Base-by-base conservation (phyloP, 2,329 filamentous ascomycete species). In the Claviceps arundinis region DNA sequence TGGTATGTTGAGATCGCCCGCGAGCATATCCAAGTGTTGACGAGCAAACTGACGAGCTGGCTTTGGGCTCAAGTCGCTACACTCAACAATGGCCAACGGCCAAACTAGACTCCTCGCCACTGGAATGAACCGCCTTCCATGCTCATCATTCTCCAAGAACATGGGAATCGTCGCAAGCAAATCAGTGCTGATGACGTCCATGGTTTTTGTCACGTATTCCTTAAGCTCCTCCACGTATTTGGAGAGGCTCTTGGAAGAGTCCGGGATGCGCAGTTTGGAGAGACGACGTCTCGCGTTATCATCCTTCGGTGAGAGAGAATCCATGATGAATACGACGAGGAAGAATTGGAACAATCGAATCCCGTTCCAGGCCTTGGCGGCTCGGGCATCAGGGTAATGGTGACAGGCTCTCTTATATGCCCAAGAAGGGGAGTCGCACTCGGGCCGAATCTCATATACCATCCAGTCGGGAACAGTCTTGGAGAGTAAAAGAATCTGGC, bases 91-190 rank as follows among this genome's bases (percentile, higher is more conserved):
- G 2, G 51, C 52, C 43, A 62, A 49, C 5, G 61, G 60, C 61
- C 60, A 62, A 24, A 56, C 55, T 4, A 62, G 51, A 19, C 55
- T 58, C 38, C 60, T 56, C 1, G 55, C 60, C 3, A 58, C 24
- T n/a, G 60, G 50, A 8, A 52, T 48, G 42, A 62, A 62, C 4
- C 54, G 56, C 8, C 48, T 46, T 34, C 40, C 54, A 14, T 38
- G 13, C 1, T 34, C 43, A n/a, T 50, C 43, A 4, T 30, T 38
- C 24, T 56, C 58, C 22, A 56, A 38, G 48, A 58, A 62, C 34
- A 22, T 49, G 16, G 54, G 57, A 11, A 56, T 52, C 19, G 56
- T 60, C 11, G 60, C 59, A 3, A 63, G 56, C 2, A 62, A 52
- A 14, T 57, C 58, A 2, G 52, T 43, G 1, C 59, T 54, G 4